phyloP scores from a whole-genome alignment of 768 basidiomycete species.

The Piloderma croceum region DNA sequence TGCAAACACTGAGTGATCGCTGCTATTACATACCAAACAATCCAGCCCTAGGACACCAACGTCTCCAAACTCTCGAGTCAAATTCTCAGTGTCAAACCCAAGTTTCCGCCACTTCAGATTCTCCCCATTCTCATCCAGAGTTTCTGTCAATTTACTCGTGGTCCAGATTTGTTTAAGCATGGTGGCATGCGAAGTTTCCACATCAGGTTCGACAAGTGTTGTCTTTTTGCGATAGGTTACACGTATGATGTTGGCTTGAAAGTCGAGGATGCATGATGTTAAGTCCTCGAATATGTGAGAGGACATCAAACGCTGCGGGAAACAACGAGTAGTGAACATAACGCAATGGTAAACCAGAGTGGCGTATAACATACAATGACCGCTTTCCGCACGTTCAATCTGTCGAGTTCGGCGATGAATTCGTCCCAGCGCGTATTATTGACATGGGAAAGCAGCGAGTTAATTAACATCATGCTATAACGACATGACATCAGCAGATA shows the following conservation, averaged over 20 bases:
- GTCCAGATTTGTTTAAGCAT: conserved; percentile 67
- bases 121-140: conserved; percentile 42
- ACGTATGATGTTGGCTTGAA: conserved; percentile 80
- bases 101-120: conserved; percentile 68
- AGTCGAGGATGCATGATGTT: conserved; percentile 79
- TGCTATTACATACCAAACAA: conserved; percentile 63
- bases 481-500: conserved; percentile 8
- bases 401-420: conserved; percentile 70
- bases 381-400: conserved; percentile 72
- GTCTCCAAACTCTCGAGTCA: conserved; percentile 69
- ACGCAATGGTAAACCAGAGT: not conserved
- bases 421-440: conserved; percentile 74
- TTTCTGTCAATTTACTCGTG: conserved; percentile 50
- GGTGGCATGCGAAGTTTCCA: conserved; percentile 50
- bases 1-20: too few species aligned
- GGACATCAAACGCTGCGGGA: conserved; percentile 69
- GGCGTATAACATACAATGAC: conserved; percentile 56
- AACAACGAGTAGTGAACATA: conserved; percentile 5
- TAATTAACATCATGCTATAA: conserved; percentile 81
- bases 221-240: conserved; percentile 78
- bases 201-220: conserved; percentile 65
- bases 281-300: conserved; percentile 77
- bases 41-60: conserved; percentile 80
- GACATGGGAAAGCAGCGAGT: conserved; percentile 77
- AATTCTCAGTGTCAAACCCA: conserved; percentile 72